Evolutionary conservation across 2,329 filamentous ascomycete species (phyloP).

Genomic region (Ophiostoma ulmi): DNA sequence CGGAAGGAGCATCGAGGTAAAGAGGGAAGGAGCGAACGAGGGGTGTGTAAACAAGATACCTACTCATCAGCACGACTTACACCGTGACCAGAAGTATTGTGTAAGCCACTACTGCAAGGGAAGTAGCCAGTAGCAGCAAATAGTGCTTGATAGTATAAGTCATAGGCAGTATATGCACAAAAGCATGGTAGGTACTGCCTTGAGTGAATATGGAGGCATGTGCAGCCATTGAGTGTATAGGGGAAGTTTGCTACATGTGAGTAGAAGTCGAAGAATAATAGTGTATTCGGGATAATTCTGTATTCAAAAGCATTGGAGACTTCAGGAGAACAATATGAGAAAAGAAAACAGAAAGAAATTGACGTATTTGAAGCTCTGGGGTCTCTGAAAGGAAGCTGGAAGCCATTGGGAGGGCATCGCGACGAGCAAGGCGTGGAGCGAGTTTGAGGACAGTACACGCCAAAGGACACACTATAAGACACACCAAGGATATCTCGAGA

Average conservation of each 20-base stretch:
- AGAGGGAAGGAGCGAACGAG: conserved; percentile 10
- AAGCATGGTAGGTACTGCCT: not conserved
- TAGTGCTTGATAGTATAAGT: not conserved
- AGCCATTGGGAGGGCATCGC: not conserved
- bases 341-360: too few relatives aligned
- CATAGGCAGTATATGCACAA: not conserved
- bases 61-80: too few relatives aligned
- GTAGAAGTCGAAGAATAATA: not conserved
- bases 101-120: not conserved
- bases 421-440: not conserved
- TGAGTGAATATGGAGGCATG: not conserved
- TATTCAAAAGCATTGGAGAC: too few relatives aligned
- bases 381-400: not conserved
- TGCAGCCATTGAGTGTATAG: not conserved
- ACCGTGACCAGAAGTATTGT: too few relatives aligned
- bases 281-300: not conserved
- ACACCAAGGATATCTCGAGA: not conserved
- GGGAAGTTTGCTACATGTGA: too few relatives aligned
- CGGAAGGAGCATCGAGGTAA: not conserved
- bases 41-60: not conserved
- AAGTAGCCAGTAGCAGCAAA: not conserved
- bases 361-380: too few relatives aligned
- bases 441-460: not conserved
- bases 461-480: not conserved
- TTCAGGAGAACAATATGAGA: too few relatives aligned